Evolutionary conservation across 306 rosid genomes (phyloP), one percentile per base, ranked within the genome.

Genomic region (Alnus glutinosa): DNA sequence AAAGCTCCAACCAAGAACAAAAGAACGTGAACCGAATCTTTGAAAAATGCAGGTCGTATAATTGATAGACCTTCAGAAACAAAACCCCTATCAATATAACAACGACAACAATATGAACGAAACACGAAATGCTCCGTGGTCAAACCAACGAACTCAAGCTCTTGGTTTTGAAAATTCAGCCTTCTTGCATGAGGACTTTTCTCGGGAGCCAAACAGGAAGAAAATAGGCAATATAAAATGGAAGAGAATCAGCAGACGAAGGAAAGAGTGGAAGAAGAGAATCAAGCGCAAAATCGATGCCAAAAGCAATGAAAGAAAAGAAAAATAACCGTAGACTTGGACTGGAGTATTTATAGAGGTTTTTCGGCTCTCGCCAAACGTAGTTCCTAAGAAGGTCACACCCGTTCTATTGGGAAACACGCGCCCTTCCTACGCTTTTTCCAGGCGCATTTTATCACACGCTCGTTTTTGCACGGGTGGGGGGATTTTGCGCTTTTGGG

Each of bases 321-420:
- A 71, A 7, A 81, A 68, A 79, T 2, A 23, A 0, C 79, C 73
- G 0, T 1, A 1, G 0, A 5, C 19, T 16, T 59, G 80, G 55
- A 74, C 1, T 7, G 39, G 3, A 66, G 81, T 81, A 87, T 92
- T 84, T 90, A 90, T 90, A 92, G 81, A 76, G 74, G 15, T 57
- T 57, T 75, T 80, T 84, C 42, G 85, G 76, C 5, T 2, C 59
- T 32, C 34, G 44, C 51, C 30, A 83, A 81, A 78, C 86, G 87
- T 85, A 87, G 73, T 73, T 66, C 52, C 23, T 62, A 70, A 83
- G 91, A 78, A 83, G 81, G 79, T 42, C 80, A 44, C 69, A 83
- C 83, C 85, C 69, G 86, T 81, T 78, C 87, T 80, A 85, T 85
- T 83, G 10, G 84, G 85, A 85, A 80, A 55, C 80, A 77, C 47